Evolutionary conservation across 176 grass and related monocot species (phyloP).

Genomic region (Musa beccarii): DNA sequence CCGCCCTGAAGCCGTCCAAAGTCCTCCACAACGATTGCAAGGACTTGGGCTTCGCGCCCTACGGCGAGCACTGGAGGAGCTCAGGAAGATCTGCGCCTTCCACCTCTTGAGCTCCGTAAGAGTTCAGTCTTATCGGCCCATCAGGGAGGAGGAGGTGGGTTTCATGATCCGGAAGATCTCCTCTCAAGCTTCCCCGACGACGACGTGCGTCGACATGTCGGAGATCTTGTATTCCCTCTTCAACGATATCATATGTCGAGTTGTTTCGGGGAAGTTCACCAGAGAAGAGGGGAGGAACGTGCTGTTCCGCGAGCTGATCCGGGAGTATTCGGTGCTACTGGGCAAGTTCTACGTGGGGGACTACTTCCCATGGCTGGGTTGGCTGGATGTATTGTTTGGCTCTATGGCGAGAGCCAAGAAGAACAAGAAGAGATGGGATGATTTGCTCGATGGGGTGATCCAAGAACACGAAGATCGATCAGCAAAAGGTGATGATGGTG

Average conservation of each 20-base stretch:
- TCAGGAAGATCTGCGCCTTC: conserved; percentile 35
- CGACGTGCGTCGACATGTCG: background rate
- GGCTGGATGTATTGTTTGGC: conserved; percentile 31
- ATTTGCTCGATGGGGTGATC: conserved; percentile 15
- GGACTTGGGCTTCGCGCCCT: conserved; percentile 35
- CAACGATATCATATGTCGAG: background rate
- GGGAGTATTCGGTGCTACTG: background rate
- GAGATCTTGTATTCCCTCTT: background rate
- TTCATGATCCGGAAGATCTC: conserved; percentile 23
- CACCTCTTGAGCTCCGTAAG: conserved; percentile 36
- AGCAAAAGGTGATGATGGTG: background rate
- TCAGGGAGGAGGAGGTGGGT: conserved; percentile 31
- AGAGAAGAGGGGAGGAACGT: background rate
- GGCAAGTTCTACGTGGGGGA: conserved; percentile 19
- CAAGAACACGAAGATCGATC: conserved; percentile 12
- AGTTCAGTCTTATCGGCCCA: conserved; percentile 24
- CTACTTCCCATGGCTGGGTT: conserved; percentile 33
- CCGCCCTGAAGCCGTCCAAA: conserved; percentile 10
- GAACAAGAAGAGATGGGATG: conserved; percentile 9
- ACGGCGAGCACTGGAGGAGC: conserved; percentile 42
- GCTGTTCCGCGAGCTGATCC: conserved; percentile 2
- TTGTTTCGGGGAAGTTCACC: conserved; percentile 1
- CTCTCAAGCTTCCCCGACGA: background rate
- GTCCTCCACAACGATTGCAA: conserved; percentile 26
- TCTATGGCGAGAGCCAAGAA: conserved; percentile 3